Percentiles rank a stretch among this genome's conserved stretches.
Evolutionary conservation across 2,329 filamentous ascomycete species (phyloP).

Genomic region (Pseudogymnoascus sp.): DNA sequence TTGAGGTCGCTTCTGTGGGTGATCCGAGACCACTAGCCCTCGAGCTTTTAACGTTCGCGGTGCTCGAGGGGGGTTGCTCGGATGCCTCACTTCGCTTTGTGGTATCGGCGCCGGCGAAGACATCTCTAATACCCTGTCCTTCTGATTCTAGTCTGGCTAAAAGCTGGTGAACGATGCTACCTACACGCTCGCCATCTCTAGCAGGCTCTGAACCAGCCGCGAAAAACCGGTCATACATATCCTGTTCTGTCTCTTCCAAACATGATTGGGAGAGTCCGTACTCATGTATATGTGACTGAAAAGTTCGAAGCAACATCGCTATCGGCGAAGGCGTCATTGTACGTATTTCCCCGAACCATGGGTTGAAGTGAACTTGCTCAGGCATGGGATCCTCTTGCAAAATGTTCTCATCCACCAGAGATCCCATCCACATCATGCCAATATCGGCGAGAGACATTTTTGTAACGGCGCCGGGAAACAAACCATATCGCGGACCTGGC

Average conservation of each 20-base stretch:
- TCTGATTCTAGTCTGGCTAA: neutral
- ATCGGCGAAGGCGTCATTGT: neutral
- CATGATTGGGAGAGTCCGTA: neutral
- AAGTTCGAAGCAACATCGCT: neutral
- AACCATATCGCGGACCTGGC: neutral
- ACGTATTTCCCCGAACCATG: neutral
- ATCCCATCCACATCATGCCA: neutral
- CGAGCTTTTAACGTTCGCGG: neutral
- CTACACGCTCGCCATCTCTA: neutral
- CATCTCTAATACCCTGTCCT: neutral
- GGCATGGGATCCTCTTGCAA: neutral
- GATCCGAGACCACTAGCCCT: neutral
- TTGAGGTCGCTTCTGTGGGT: neutral
- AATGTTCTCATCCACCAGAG: neutral
- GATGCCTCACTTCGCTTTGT: neutral
- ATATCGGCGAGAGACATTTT: neutral
- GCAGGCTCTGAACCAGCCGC: neutral
- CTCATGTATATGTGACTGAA: neutral
- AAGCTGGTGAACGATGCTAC: neutral
- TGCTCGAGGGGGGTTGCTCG: neutral
- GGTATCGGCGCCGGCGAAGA: neutral
- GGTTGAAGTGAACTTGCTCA: neutral
- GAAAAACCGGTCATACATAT: constrained; percentile 25
- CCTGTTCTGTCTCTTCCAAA: constrained; percentile 12
- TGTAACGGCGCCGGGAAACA: neutral